Evolutionary conservation across 2,329 filamentous ascomycete species (phyloP).

Genomic region (Colletotrichum tanaceti): DNA sequence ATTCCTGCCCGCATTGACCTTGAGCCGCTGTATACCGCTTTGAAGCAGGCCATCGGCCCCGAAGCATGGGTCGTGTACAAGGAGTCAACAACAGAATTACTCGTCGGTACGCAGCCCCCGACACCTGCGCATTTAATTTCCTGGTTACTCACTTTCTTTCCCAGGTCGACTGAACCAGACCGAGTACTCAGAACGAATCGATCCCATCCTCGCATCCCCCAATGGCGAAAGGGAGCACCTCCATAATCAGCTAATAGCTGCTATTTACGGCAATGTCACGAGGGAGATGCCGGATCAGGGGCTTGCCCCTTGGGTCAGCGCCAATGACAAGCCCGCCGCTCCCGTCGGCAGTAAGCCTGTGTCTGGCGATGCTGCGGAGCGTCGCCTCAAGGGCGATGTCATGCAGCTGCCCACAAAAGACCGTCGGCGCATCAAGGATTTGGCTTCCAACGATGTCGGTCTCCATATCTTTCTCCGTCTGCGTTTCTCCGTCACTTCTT

Average conservation of each 20-base stretch:
- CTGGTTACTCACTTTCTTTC: constrained; percentile 2
- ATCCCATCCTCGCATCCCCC: constrained; percentile 67
- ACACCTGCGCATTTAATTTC: constrained; percentile 12
- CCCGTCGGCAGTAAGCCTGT: constrained; percentile 70
- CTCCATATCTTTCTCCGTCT: neutral
- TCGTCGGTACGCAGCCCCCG: constrained; percentile 62
- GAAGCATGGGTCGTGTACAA: constrained; percentile 75
- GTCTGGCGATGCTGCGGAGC: constrained; percentile 73
- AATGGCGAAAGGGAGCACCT: constrained; percentile 71
- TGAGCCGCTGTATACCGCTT: constrained; percentile 71
- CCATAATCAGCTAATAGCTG: constrained; percentile 75
- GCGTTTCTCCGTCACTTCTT: neutral
- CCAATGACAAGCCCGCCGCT: constrained; percentile 73
- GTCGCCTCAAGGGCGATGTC: constrained; percentile 74
- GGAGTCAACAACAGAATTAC: constrained; percentile 70
- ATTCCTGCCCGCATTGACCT: constrained; percentile 75
- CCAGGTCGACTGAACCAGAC: constrained; percentile 72
- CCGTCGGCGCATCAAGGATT: constrained; percentile 73
- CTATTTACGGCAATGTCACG: constrained; percentile 76
- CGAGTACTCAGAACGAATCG: constrained; percentile 69
- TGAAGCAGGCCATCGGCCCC: constrained; percentile 68
- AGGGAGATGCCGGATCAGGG: constrained; percentile 76
- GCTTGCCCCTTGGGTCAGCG: constrained; percentile 77
- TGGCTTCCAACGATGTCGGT: constrained; percentile 70
- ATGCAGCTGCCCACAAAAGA: constrained; percentile 77